Base-by-base conservation (phyloP, 805 yeast genomes). In the Komagataella pastoris region DNA sequence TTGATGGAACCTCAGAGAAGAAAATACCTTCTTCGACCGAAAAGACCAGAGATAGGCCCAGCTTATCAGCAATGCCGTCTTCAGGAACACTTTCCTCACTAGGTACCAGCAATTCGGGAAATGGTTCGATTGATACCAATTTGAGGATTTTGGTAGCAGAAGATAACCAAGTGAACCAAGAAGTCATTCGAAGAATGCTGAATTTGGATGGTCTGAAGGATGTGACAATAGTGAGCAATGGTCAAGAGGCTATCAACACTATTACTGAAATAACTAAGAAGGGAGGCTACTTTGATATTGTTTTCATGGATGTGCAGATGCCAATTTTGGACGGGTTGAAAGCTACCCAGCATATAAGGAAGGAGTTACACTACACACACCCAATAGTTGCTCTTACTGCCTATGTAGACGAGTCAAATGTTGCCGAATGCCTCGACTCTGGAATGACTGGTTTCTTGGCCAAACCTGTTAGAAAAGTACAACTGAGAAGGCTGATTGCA, bases 251-350 rank as follows among this genome's bases (percentile, higher is more conserved):
- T 0, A 79, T 90, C 44, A 82, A 80, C 8, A 69, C 75, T 49
- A 81, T 88, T 2, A 72, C 77, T 54, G 73, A 72, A 40, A 68
- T 81, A 1, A 58, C 68, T 23, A 72, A 65, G 2, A 59, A 65
- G 2, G 65, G 65, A 14, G 69, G 69, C 7, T 59, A 63, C 14
- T 88, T 74, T 63, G 91, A 88, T 62, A 67, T 91, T 51, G 79
- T 93, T 1, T 87, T 91, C 62, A 91, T 91, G 99, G 99, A 91
- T 65, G 95, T 91, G 50, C 96, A 88, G 64, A 88, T 88, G 96
- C 96, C 96, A 3, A 87, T 88, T 95, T 95, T 88, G 62, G 97
- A 91, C 63, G 99, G 99, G 2, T 68, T 90, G 30, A 72, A 80
- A 23, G 96, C 97, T 0, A 89, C 98, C 0, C 79, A 72, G 54